These are phyloP conservation scores for Wickerhamomyces mucosus DNA, from an alignment of 805 yeast genomes.

Conservation along the genomic window DNA sequence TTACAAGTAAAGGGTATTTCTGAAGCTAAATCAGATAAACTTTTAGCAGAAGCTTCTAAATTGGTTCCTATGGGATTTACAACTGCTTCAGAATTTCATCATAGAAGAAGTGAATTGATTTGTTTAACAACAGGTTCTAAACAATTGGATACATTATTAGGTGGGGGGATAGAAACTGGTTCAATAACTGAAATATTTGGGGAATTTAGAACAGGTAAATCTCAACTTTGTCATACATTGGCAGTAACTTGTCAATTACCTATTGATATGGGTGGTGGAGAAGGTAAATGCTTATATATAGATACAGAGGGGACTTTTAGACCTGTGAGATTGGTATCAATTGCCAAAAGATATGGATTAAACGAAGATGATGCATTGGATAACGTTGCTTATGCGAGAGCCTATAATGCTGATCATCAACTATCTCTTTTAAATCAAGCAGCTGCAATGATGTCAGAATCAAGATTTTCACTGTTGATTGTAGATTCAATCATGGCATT, in stretches of 20 bases:
- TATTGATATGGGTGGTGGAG: conserved; percentile 96
- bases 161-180: conserved; percentile 97
- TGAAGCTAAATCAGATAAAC: conserved; percentile 87
- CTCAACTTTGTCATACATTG: conserved; percentile 92
- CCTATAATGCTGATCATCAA: conserved; percentile 96
- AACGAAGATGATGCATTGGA: conserved; percentile 92
- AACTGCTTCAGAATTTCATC: conserved; percentile 90
- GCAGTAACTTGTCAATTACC: conserved; percentile 97
- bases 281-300: conserved; percentile 91
- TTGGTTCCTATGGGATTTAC: conserved; percentile 94
- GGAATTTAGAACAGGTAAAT: conserved; percentile 95
- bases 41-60: conserved; percentile 75
- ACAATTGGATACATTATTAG: conserved; percentile 82
- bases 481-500: conserved; percentile 98
- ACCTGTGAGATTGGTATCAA: conserved; percentile 80
- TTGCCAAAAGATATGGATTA: conserved; percentile 85
- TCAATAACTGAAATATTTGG: conserved; percentile 95
- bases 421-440: conserved; percentile 79
- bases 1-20: conserved; percentile 83
- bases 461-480: conserved; percentile 79
- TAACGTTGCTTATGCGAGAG: conserved; percentile 95
- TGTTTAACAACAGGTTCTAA: conserved; percentile 94
- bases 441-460: conserved; percentile 92
- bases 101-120: conserved; percentile 81
- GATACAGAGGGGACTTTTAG: conserved; percentile 98